These are phyloP conservation scores for Gaeumannomyces tritici DNA, from an alignment of 2,329 filamentous ascomycete genomes.

Conservation along the genomic window DNA sequence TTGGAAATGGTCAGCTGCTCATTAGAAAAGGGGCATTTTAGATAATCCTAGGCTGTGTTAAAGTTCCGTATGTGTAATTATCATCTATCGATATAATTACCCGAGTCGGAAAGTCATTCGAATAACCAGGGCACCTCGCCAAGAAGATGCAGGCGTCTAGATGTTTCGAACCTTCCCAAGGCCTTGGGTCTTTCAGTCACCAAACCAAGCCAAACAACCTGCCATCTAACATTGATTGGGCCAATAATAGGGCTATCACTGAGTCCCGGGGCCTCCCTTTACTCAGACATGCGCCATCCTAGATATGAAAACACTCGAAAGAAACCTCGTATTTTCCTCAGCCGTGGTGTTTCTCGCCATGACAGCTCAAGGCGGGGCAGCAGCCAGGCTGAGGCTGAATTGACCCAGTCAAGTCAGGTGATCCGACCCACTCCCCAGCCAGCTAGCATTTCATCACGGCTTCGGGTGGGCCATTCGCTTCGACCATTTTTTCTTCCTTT, in stretches of 20 bases:
- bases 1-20: neutral
- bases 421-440: neutral
- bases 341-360: neutral
- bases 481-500: conserved; percentile 19
- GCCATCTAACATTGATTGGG: too few relatives aligned
- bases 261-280: neutral
- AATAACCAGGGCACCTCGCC: neutral
- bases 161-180: neutral
- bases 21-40: too few relatives aligned
- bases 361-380: neutral
- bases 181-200: neutral
- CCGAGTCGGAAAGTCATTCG: neutral
- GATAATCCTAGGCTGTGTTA: too few relatives aligned
- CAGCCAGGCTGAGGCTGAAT: neutral
- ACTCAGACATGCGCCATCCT: neutral
- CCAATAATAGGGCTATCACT: neutral
- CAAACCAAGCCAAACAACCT: neutral
- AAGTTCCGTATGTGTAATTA: neutral
- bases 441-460: conserved; percentile 3
- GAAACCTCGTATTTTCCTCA: neutral
- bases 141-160: neutral
- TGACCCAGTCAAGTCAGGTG: neutral
- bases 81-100: neutral
- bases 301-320: neutral
- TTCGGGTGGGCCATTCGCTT: conserved; percentile 9